These are phyloP conservation scores for Casuarina cunninghamiana DNA, from an alignment of 306 rosid genomes.

Conservation along the genomic window DNA sequence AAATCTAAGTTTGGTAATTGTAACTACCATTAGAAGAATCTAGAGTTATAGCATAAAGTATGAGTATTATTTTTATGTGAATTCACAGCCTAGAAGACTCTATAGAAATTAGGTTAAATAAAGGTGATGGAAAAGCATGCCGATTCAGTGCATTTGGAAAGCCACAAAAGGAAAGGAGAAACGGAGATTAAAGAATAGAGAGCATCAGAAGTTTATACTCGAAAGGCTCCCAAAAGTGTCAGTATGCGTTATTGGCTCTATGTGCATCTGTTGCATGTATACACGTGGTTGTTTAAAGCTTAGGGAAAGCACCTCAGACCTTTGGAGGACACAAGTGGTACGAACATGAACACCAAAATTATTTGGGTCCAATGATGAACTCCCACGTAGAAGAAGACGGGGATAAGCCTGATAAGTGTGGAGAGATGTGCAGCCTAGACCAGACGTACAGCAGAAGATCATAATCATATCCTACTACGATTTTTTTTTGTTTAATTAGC, in stretches of 20 bases:
- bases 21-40: conserved; percentile 25
- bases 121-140: not conserved
- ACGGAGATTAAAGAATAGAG: conserved; percentile 6
- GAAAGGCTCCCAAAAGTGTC: not conserved
- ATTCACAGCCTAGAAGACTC: conserved; percentile 33
- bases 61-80: conserved; percentile 2
- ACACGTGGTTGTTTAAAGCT: not conserved
- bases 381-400: too few species aligned
- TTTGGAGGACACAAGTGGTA: too few species aligned
- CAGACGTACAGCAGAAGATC: too few species aligned
- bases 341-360: too few species aligned
- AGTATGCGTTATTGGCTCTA: not conserved
- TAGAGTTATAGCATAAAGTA: not conserved
- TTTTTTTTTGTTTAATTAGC: too few species aligned
- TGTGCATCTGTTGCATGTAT: not conserved
- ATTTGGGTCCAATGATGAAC: too few species aligned
- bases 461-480: too few species aligned
- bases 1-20: not conserved
- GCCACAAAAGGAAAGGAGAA: not conserved
- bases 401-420: too few species aligned
- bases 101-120: conserved; percentile 12
- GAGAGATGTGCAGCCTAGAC: too few species aligned
- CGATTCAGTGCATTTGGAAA: conserved; percentile 15
- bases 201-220: not conserved
- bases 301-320: too few species aligned